Base-by-base conservation (phyloP, 1,284 basidiomycete species). In the Ustilago trichophora region DNA sequence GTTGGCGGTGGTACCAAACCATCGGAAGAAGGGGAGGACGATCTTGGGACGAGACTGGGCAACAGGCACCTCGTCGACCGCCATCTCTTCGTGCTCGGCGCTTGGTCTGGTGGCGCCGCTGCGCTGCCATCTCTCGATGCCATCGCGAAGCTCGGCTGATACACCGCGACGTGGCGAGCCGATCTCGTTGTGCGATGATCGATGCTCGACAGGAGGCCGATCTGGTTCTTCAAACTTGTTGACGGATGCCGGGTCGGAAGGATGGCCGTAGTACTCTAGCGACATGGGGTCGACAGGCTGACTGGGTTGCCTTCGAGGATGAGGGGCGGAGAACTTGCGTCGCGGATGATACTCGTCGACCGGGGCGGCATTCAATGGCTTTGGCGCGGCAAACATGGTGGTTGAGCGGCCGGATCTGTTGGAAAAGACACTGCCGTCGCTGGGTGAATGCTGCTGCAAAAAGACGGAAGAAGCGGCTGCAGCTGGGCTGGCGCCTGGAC, bases 1-100 rank as follows among this genome's bases (percentile, higher is more conserved):
- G 37, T 76, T 76, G n/a, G 74, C 74, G 12, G 74, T 76, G 2
- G 70, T 65, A 27, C 74, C 74, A 26, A 76, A 76, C 74, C 74
- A 76, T 8, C 74, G 65, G 64, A 76, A 76, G 68, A 76, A 76
- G 18, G 74, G 74, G 2, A 74, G 65, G 6, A 69, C 48, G 44
- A 74, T 76, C 58, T 70, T 73, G 36, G 67, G 67, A 2, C 59
- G 57, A 6, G 67, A 31, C 16, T 58, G 59, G 3, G 49, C 34
- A 2, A 52, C 38, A 5, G 22, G 44, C 3, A 47, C 40, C 11
- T 55, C 52, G 13, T 55, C 34, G 19, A 48, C 38, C 3, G 47
- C 27, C 12, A 21, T 18, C 13, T 52, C 43, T 6, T 70, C 60
- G 16, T 19, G 35, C 37, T 56, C 60, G 12, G 50, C 46, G n/a